Percentiles rank a stretch among this genome's conserved stretches.
These are phyloP conservation scores for Porpolomopsis calyptriformis DNA, from an alignment of 768 basidiomycete genomes.

Conservation along the genomic window DNA sequence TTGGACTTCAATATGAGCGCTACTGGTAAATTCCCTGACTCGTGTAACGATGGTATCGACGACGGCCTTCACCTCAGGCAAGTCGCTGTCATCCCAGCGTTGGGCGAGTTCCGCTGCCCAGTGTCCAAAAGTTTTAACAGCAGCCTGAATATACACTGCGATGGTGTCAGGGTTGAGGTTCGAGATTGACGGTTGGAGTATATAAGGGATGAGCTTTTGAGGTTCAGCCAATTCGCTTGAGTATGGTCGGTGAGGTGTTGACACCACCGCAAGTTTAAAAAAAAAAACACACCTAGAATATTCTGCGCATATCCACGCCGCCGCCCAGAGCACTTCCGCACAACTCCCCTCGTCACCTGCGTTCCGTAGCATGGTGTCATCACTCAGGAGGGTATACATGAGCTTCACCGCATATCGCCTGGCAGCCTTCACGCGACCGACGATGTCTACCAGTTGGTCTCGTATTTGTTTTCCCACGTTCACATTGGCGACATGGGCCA, in stretches of 20 bases:
- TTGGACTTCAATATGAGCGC: slow-evolving; percentile 78
- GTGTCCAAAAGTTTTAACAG: slow-evolving; percentile 76
- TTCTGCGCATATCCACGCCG: slow-evolving; percentile 95
- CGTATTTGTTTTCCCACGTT: slow-evolving; percentile 69
- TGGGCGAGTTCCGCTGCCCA: slow-evolving; percentile 73
- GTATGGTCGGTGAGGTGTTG: slow-evolving; percentile 6
- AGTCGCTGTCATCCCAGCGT: slow-evolving; percentile 64
- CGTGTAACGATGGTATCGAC: slow-evolving; percentile 54
- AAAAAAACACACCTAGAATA: slow-evolving; percentile 62
- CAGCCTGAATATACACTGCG: slow-evolving; percentile 72
- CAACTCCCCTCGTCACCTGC: slow-evolving; percentile 64
- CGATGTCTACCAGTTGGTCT: slow-evolving; percentile 80
- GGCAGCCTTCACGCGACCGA: slow-evolving; percentile 66
- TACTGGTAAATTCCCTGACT: slow-evolving; percentile 47
- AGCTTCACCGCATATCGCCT: slow-evolving; percentile 74
- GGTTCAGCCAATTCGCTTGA: slow-evolving; percentile 70
- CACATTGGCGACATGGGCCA: slow-evolving; percentile 78
- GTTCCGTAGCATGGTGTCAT: slow-evolving; percentile 62
- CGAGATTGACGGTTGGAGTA: slow-evolving; percentile 52
- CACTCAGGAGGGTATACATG: slow-evolving; percentile 71
- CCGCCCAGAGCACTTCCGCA: slow-evolving; percentile 82
- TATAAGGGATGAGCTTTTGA: slow-evolving; percentile 57
- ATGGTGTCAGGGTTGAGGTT: slow-evolving; percentile 53
- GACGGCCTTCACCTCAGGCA: slow-evolving; percentile 50
- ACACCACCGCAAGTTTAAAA: not conserved